Conservation (phyloP, 129 eudicot genomes). For the sunflower (Helianthus annuus) region HanXRQr2.0-SUNRISE NC_035433.2:140741845-140742344, state of each 20-base stretch:
- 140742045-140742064: neutral
- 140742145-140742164: slow-evolving; percentile 26
- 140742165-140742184: too few species aligned
- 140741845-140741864: neutral
- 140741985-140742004: slow-evolving; percentile 51
- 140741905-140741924: slow-evolving; percentile 64
- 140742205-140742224: too few species aligned
- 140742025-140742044: slow-evolving; percentile 20
- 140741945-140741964: slow-evolving; percentile 83
- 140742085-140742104: slow-evolving; percentile 60
- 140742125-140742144: slow-evolving; percentile 48
- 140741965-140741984: slow-evolving; percentile 81
- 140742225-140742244: too few species aligned
- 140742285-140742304: too few species aligned
- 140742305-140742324: too few species aligned
- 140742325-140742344: too few species aligned
- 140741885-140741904: slow-evolving; percentile 55
- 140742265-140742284: too few species aligned
- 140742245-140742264: too few species aligned
- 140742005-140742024: slow-evolving; percentile 38
- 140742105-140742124: slow-evolving; percentile 42
- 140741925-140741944: slow-evolving; percentile 67
- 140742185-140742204: too few species aligned
- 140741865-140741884: slow-evolving; percentile 43
- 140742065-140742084: slow-evolving; percentile 40